Percentiles rank a stretch among this genome's conserved stretches.
phyloP scores from a whole-genome alignment of 2,329 filamentous ascomycete genomes.

The Diatrype stigma region DNA sequence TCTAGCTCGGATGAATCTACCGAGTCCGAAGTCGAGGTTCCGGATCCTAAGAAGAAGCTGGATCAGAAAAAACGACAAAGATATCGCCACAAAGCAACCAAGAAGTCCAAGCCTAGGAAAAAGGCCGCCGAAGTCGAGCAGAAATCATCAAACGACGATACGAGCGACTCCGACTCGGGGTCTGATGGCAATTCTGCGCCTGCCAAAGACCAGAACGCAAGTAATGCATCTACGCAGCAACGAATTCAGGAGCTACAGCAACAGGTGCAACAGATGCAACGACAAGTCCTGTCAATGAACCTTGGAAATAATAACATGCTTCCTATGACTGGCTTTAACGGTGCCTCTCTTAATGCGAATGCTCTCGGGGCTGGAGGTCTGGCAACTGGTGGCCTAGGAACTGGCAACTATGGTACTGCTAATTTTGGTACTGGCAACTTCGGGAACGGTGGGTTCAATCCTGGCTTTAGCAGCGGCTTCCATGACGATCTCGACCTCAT shows the following conservation, averaged over 20 bases:
- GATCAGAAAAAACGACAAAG: neutral
- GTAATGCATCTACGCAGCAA: conserved; percentile 11
- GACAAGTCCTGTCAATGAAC: conserved; percentile 7
- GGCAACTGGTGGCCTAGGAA: neutral
- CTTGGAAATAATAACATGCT: neutral
- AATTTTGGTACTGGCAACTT: neutral
- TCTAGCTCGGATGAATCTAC: conserved; percentile 11
- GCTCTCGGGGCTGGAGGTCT: neutral
- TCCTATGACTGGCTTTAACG: neutral
- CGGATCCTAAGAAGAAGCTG: neutral
- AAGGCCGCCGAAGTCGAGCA: conserved; percentile 6
- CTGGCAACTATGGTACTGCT: conserved; percentile 1
- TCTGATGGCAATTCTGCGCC: conserved; percentile 14
- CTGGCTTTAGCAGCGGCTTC: neutral
- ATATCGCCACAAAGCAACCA: conserved; percentile 7
- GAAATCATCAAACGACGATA: neutral
- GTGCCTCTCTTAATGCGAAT: conserved; percentile 1
- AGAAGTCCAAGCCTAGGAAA: conserved; percentile 12
- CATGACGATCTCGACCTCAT: neutral
- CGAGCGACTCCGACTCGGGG: conserved; percentile 23
- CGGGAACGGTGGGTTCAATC: neutral
- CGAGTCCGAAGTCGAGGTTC: neutral
- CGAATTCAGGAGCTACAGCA: conserved; percentile 20
- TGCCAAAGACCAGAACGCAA: conserved; percentile 11
- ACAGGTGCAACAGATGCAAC: conserved; percentile 21